A percentile compares a stretch with the other conserved stretches of the same genome.
Evolutionary conservation across 495 filamentous ascomycete species (phyloP).

Genomic region (Talaromyces adpressus): DNA sequence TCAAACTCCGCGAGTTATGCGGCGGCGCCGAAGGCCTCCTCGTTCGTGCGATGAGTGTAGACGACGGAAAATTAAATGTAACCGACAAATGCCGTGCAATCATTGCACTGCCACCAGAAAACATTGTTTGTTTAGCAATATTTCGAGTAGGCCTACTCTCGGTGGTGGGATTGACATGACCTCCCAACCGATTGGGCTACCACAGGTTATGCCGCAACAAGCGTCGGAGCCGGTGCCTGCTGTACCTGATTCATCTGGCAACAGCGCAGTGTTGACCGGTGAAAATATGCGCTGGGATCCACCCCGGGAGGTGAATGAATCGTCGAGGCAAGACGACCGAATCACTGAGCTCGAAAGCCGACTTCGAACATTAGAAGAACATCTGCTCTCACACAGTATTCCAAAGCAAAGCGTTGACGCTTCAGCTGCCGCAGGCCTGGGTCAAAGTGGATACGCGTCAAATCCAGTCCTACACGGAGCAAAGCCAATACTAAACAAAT

Average conservation of each 20-base stretch:
- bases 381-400: background rate
- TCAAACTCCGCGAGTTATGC: background rate
- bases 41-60: background rate
- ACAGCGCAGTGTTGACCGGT: background rate
- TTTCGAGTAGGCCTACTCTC: background rate
- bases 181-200: background rate
- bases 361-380: background rate
- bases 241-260: background rate
- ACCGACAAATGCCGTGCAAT: slow-evolving; percentile 2
- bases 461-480: background rate
- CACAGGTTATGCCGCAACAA: background rate
- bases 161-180: background rate
- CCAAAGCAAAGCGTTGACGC: background rate
- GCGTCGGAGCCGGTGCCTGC: background rate
- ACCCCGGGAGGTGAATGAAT: background rate
- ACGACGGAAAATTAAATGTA: background rate
- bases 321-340: background rate
- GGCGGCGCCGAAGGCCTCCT: background rate
- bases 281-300: background rate
- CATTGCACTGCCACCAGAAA: background rate
- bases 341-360: background rate
- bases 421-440: background rate
- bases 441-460: background rate
- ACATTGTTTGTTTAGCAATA: background rate
- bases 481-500: background rate